Evolutionary conservation across 2,329 filamentous ascomycete genomes (phyloP).

Genomic region (Fusarium chlamydosporum): DNA sequence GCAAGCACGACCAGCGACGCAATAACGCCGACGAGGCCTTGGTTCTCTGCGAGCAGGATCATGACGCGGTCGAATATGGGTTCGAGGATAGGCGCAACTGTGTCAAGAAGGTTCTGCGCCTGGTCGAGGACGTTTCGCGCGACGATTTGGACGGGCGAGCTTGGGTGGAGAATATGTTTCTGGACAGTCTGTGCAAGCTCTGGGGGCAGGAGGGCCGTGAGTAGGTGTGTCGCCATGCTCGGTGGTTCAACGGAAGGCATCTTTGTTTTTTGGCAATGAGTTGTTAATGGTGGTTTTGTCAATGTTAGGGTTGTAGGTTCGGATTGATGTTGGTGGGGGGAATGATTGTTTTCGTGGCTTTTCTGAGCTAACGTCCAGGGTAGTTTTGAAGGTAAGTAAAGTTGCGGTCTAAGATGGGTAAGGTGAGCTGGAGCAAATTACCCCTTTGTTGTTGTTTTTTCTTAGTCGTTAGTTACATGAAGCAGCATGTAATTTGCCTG

Average conservation of each 20-base stretch:
- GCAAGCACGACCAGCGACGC: slow-evolving; percentile 58
- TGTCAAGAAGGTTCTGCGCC: slow-evolving; percentile 49
- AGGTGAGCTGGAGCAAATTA: slow-evolving; percentile 15
- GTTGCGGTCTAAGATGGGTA: slow-evolving; percentile 36
- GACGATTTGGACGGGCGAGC: slow-evolving; percentile 61
- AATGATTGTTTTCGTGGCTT: slow-evolving; percentile 38
- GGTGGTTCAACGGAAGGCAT: slow-evolving; percentile 52
- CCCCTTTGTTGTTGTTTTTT: slow-evolving; percentile 21
- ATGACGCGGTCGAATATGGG: slow-evolving; percentile 60
- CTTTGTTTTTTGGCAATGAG: slow-evolving; percentile 18
- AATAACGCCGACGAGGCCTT: slow-evolving; percentile 53
- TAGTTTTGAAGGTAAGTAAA: slow-evolving; percentile 28
- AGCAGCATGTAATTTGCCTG: background rate
- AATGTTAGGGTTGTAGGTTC: slow-evolving; percentile 19
- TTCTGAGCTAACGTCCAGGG: slow-evolving; percentile 34
- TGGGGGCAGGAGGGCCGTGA: slow-evolving; percentile 62
- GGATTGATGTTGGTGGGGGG: slow-evolving; percentile 23
- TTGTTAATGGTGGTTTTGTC: background rate
- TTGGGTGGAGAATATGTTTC: slow-evolving; percentile 63
- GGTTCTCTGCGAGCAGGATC: slow-evolving; percentile 54
- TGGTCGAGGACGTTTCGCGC: slow-evolving; percentile 54
- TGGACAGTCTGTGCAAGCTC: slow-evolving; percentile 61
- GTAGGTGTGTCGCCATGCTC: slow-evolving; percentile 53
- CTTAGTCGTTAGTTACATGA: background rate
- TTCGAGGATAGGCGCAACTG: slow-evolving; percentile 59